Evolutionary conservation across 106 monocot genomes (phyloP).

Genomic region (Ottelia alismoides): DNA sequence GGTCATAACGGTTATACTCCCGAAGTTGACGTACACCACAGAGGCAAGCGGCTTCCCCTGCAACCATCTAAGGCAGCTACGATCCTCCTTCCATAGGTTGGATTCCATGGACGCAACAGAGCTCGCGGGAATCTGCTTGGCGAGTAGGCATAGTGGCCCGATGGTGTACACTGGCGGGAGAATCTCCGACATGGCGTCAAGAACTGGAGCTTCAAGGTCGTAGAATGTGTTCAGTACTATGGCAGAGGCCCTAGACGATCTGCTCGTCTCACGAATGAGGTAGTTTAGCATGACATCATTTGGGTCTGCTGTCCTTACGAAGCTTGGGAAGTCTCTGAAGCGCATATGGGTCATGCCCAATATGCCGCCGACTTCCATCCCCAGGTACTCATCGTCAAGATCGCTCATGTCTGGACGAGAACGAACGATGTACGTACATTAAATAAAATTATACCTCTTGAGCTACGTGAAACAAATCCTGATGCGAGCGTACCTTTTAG

Average conservation of each 20-base stretch:
- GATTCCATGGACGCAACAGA: background rate
- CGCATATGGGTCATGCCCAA: constrained; percentile 2
- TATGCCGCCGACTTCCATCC: background rate
- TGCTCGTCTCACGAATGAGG: background rate
- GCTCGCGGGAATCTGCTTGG: background rate
- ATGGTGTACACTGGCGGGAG: constrained; percentile 10
- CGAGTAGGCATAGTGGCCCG: constrained; percentile 3
- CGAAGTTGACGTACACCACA: constrained; percentile 15
- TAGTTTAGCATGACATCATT: constrained; percentile 5
- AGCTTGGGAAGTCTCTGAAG: constrained; percentile 5
- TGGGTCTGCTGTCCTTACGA: constrained; percentile 4
- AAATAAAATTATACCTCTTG: too few relatives aligned
- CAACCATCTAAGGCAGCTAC: constrained; percentile 5
- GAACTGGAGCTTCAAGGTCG: constrained; percentile 1
- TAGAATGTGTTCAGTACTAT: constrained; percentile 12
- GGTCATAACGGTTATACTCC: constrained; percentile 13
- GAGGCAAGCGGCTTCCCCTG: background rate
- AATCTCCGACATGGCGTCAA: constrained; percentile 2
- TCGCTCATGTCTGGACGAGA: background rate
- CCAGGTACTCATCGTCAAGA: background rate
- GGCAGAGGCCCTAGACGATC: constrained; percentile 4
- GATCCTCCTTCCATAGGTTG: constrained; percentile 14
- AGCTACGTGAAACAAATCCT: background rate
- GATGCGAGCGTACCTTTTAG: constrained; percentile 6
- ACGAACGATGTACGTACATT: too few relatives aligned